A percentile compares a stretch with the other conserved stretches of the same genome.
These are phyloP conservation scores for Xenosphaeropsis pyriputrescens DNA, from an alignment of 2,329 filamentous ascomycete species.

Conservation along the genomic window DNA sequence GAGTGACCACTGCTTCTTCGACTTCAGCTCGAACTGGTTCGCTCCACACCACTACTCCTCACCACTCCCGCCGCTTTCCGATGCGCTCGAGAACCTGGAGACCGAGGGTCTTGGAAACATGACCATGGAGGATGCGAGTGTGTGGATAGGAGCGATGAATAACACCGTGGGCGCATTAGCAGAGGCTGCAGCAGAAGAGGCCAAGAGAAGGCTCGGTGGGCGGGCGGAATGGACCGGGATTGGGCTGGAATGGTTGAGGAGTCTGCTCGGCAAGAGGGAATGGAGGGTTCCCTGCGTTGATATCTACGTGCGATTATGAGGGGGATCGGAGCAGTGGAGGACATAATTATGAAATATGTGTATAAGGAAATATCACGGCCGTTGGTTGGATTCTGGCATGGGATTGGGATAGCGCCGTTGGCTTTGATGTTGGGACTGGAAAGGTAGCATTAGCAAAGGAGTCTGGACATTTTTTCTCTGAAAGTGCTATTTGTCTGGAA, in stretches of 20 bases:
- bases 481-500: not conserved
- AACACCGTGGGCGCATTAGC: constrained; percentile 55
- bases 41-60: constrained; percentile 42
- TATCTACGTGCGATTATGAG: constrained; percentile 61
- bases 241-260: constrained; percentile 76
- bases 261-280: constrained; percentile 66
- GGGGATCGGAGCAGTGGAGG: not conserved
- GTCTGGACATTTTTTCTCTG: not conserved
- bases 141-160: constrained; percentile 34
- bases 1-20: constrained; percentile 85
- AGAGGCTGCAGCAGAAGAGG: constrained; percentile 49
- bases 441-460: too few relatives aligned
- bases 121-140: constrained; percentile 19
- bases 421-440: too few relatives aligned
- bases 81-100: constrained; percentile 10
- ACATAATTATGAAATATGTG: too few relatives aligned
- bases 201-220: constrained; percentile 30
- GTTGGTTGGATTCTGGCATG: too few relatives aligned
- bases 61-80: constrained; percentile 6
- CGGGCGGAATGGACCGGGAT: constrained; percentile 58
- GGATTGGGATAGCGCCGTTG: too few relatives aligned
- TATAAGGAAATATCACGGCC: too few relatives aligned
- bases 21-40: constrained; percentile 86
- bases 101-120: constrained; percentile 6
- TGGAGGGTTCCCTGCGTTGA: constrained; percentile 89